Conservation (phyloP, 2,329 filamentous ascomycete species). For the Colletotrichum zoysiae region DNA sequence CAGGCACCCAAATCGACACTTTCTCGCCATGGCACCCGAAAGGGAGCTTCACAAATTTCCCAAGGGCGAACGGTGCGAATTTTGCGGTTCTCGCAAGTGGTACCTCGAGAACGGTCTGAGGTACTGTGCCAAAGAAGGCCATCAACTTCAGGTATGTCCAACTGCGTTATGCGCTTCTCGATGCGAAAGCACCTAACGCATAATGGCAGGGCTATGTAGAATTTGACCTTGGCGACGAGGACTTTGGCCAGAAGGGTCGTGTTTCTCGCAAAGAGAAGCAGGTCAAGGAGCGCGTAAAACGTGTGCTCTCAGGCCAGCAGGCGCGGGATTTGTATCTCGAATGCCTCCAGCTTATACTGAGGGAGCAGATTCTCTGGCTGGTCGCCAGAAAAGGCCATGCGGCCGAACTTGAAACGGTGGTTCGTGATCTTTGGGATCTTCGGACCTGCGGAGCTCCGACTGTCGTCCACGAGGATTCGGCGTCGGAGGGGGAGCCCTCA, state of each 20-base stretch:
- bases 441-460: conserved; percentile 63
- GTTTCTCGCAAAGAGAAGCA: conserved; percentile 70
- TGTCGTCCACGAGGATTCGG: conserved; percentile 46
- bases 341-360: conserved; percentile 84
- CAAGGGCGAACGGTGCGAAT: conserved; percentile 66
- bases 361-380: conserved; percentile 84
- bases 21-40: conserved; percentile 54
- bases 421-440: conserved; percentile 88
- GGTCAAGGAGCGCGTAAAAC: conserved; percentile 63
- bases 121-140: conserved; percentile 81
- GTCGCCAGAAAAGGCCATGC: conserved; percentile 75
- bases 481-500: conserved; percentile 48
- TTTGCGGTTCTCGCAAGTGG: conserved; percentile 79
- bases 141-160: conserved; percentile 76
- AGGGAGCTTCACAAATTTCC: conserved; percentile 64
- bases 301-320: conserved; percentile 72
- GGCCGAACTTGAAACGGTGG: conserved; percentile 80
- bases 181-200: neutral
- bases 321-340: conserved; percentile 86
- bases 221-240: conserved; percentile 73
- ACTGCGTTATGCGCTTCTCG: neutral
- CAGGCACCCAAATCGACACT: neutral
- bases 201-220: conserved; percentile 63
- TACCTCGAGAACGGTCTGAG: conserved; percentile 81
- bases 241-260: conserved; percentile 72